phyloP scores from a whole-genome alignment of 1,139 yeast species.

The Magnusiomyces ingens region DNA sequence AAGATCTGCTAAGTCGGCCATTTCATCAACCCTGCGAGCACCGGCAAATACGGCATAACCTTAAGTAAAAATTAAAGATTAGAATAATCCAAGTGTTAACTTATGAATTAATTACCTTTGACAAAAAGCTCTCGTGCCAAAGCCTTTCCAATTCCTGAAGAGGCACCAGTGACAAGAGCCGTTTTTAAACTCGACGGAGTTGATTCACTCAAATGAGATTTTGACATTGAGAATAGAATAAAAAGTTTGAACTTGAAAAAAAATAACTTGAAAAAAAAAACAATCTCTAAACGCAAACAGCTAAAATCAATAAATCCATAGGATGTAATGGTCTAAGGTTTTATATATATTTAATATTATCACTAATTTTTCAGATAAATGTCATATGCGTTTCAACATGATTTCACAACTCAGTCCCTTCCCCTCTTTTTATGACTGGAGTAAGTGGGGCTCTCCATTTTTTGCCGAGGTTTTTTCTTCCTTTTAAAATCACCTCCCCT shows the following conservation, averaged over 20 bases:
- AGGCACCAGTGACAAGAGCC: conserved; percentile 71
- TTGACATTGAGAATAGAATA: conserved; percentile 4
- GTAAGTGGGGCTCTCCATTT: conserved; percentile 8
- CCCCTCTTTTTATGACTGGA: no score
- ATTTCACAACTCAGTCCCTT: no score
- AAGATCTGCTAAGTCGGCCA: conserved; percentile 45
- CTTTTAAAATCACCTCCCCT: no score
- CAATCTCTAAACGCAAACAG: no score
- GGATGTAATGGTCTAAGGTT: no score
- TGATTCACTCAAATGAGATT: conserved; percentile 1
- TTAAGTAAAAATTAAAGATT: not conserved
- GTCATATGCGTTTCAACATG: no score
- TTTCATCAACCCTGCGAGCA: conserved; percentile 60
- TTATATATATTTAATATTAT: no score
- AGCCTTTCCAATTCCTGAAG: conserved; percentile 73
- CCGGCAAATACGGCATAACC: conserved; percentile 67
- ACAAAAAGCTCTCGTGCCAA: conserved; percentile 58
- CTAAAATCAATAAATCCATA: no score
- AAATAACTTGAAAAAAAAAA: no score
- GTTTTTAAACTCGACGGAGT: conserved; percentile 15
- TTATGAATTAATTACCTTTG: conserved; percentile 24
- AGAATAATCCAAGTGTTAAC: not conserved
- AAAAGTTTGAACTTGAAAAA: no score
- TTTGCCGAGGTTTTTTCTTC: conserved; percentile 5
- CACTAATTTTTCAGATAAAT: no score